Conservation (phyloP, 164 flowering plant species). For the Chimonanthus salicifolius region DNA sequence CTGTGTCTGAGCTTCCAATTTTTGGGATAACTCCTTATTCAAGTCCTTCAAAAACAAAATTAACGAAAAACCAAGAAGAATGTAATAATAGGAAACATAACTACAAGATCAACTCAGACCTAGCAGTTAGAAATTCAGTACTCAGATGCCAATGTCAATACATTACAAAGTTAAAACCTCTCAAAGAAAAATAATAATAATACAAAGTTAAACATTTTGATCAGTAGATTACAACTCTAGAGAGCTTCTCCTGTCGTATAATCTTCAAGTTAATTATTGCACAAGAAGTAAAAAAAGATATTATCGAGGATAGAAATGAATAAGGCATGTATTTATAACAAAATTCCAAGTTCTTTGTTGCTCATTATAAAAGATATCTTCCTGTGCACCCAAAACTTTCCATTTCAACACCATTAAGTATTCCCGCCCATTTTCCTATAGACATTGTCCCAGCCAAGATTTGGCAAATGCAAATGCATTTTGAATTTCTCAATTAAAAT, state of each 20-base stretch:
- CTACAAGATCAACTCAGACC: neutral
- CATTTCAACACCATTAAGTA: too few species aligned
- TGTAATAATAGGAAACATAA: neutral
- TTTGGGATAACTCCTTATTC: constrained; percentile 78
- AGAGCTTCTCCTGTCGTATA: neutral
- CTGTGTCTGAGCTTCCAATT: constrained; percentile 88
- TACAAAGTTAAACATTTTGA: neutral
- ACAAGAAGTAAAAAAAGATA: neutral
- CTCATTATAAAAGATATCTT: neutral
- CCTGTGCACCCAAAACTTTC: neutral
- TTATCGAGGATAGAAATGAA: neutral
- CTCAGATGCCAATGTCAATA: neutral
- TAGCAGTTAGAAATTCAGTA: neutral
- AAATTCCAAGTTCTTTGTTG: too few species aligned
- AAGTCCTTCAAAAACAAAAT: constrained; percentile 48
- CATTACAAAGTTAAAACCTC: too few species aligned
- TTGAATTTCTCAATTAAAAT: too few species aligned
- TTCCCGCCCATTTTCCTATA: too few species aligned
- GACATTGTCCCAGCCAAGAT: too few species aligned
- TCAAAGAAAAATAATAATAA: too few species aligned
- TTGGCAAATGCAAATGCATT: too few species aligned
- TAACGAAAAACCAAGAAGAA: neutral
- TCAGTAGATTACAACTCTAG: too few species aligned
- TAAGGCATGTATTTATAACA: too few species aligned
- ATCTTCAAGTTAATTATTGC: neutral